phyloP scores from a whole-genome alignment of 345 rosid species.

The Ceriops decandra region DNA sequence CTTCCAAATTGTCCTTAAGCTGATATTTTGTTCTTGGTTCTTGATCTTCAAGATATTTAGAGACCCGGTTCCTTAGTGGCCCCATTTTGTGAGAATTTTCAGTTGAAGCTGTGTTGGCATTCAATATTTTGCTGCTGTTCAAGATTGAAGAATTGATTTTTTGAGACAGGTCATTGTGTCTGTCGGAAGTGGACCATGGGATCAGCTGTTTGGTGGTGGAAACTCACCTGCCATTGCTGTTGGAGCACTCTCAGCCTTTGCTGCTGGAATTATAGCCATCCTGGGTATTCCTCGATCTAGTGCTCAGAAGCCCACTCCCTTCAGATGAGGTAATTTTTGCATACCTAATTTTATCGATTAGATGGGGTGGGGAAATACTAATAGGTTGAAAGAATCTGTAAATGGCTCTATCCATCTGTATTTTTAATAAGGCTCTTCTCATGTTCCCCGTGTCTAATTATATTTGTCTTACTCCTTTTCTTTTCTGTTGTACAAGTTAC shows the following conservation, averaged over 20 bases:
- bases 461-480: neutral
- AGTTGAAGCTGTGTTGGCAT: neutral
- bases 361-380: neutral
- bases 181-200: conserved; percentile 81
- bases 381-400: conserved; percentile 1
- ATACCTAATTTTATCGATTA: neutral
- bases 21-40: neutral
- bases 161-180: conserved; percentile 63
- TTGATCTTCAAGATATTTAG: neutral
- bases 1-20: neutral
- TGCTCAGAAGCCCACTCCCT: conserved; percentile 53
- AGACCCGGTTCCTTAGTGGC: neutral
- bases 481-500: conserved; percentile 8
- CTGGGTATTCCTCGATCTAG: conserved; percentile 80
- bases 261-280: conserved; percentile 71
- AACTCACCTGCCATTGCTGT: conserved; percentile 75
- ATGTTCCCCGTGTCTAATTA: conserved; percentile 5
- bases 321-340: conserved; percentile 42
- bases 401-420: neutral
- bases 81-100: conserved; percentile 5
- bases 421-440: conserved; percentile 23
- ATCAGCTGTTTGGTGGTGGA: conserved; percentile 80
- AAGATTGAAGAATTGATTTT: neutral
- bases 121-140: neutral
- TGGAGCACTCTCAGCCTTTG: conserved; percentile 58